Conservation (phyloP, 2,329 filamentous ascomycete genomes). For the Penicillium sp. region DNA sequence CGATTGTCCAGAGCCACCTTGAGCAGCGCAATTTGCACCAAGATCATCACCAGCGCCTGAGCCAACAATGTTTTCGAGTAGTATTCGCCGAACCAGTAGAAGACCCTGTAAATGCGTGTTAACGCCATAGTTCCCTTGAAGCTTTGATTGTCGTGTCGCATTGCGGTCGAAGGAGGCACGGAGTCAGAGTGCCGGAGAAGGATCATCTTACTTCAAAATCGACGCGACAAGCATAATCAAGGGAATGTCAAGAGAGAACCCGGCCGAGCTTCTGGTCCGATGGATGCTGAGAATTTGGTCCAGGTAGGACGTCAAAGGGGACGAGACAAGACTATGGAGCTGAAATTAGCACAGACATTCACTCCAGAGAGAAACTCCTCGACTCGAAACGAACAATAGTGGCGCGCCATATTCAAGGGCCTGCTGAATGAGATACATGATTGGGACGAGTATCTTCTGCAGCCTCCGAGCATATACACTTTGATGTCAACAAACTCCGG, state of each 20-base stretch:
- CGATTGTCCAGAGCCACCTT: constrained; percentile 57
- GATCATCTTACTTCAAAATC: constrained; percentile 50
- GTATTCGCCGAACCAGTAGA: constrained; percentile 60
- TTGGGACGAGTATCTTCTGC: constrained; percentile 11
- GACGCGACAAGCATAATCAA: constrained; percentile 62
- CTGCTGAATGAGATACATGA: constrained; percentile 36
- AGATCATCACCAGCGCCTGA: constrained; percentile 56
- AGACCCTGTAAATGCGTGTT: constrained; percentile 42
- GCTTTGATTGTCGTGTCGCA: neutral
- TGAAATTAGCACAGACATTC: neutral
- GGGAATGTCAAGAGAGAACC: constrained; percentile 62
- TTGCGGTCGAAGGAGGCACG: neutral
- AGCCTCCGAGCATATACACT: constrained; percentile 7
- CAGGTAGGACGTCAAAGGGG: constrained; percentile 59
- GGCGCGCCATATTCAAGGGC: constrained; percentile 45
- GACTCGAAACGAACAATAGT: constrained; percentile 37
- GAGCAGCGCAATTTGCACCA: constrained; percentile 52
- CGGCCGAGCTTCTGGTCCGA: constrained; percentile 53
- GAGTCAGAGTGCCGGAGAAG: neutral
- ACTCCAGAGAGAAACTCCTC: neutral
- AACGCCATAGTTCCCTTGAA: constrained; percentile 1
- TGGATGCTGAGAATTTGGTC: constrained; percentile 63
- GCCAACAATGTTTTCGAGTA: constrained; percentile 54
- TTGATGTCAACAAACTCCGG: neutral
- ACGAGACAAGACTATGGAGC: constrained; percentile 50